Percentiles rank a stretch among this genome's conserved stretches.
Conservation (phyloP, 177 flowering plant species). For the Telopea speciosissima region DNA sequence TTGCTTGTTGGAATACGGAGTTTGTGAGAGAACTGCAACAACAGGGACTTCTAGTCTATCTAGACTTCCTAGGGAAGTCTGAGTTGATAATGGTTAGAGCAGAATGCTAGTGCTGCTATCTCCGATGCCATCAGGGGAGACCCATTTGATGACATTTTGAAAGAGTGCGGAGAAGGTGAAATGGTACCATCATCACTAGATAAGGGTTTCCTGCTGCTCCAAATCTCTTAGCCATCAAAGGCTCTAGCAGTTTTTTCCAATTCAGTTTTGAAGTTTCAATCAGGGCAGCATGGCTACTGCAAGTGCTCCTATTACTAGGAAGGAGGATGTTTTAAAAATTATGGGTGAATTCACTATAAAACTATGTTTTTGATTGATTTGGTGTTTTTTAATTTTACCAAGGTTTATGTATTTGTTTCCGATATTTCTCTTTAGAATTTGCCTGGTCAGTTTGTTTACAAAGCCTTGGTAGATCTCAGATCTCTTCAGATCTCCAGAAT, state of each 20-base stretch:
- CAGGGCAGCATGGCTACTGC: slow-evolving; percentile 90
- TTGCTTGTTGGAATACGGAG: no score
- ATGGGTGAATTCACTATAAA: slow-evolving; percentile 9
- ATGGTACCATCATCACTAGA: no score
- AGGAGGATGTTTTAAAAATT: slow-evolving; percentile 72
- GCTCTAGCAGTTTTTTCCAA: background rate
- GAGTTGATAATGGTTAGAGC: no score
- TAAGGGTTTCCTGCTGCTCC: slow-evolving; percentile 19
- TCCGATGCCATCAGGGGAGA: no score
- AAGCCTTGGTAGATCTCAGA: slow-evolving; percentile 7
- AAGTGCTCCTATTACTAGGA: slow-evolving; percentile 95
- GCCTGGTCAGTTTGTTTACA: background rate
- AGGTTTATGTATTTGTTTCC: background rate
- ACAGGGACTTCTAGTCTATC: no score
- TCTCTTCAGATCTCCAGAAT: slow-evolving; percentile 18
- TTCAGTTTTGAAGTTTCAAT: slow-evolving; percentile 21
- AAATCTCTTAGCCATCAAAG: slow-evolving; percentile 34
- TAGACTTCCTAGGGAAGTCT: no score
- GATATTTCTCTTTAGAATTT: background rate
- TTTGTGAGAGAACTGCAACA: no score
- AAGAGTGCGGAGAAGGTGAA: no score
- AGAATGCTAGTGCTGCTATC: no score
- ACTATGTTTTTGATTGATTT: background rate
- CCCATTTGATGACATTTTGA: no score
- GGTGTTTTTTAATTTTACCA: background rate